Evolutionary conservation across 495 filamentous ascomycete genomes (phyloP), one percentile per base, ranked within the genome.

Genomic region (Sordaria brevicollis): DNA sequence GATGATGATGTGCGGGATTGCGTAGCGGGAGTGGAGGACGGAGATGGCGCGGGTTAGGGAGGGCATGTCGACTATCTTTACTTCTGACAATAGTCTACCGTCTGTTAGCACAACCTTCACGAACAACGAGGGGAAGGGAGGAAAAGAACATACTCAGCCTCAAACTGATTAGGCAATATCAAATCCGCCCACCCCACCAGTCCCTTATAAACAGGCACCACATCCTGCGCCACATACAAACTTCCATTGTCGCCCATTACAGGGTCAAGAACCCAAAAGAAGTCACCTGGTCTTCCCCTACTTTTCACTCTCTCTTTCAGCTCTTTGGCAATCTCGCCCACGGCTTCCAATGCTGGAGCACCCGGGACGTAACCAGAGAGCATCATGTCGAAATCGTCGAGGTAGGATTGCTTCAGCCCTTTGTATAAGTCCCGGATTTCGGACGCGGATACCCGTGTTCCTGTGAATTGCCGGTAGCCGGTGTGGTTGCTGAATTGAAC

Each of bases 241-340:
- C 86, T 87, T 37, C 92, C 96, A 75, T 96, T 91, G 76, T 99
- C 95, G 57, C 95, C 95, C 95, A 99, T 99, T 15, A 99, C 96
- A 1, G 95, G 95, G 78, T 99, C 95, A 57, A 99, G 83, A n/a
- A 96, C 90, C 94, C 94, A 97, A 80, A 97, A 97, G 81, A 97
- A 95, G 31, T 87, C 89, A 0, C 93, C 93, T 0, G 90, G 88
- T 35, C 86, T 87, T 5, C 36, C 65, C 0, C 29, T 66, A 17
- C 82, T 82, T 35, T 81, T 80, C 6, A 86, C 85, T 67, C 89
- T 90, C 57, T 83, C 83, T 77, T 90, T 90, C 62, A 97, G 83
- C 73, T 97, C 93, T 70, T 88, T 82, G 5, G 86, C 94, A 72
- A 98, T 97, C 49, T 83, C 80, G 2, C 95, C 95, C 17, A 97